A percentile compares a stretch with the other conserved stretches of the same genome.
phyloP scores from a whole-genome alignment of 1,284 basidiomycete species.

The Rhodotorula sp. region DNA sequence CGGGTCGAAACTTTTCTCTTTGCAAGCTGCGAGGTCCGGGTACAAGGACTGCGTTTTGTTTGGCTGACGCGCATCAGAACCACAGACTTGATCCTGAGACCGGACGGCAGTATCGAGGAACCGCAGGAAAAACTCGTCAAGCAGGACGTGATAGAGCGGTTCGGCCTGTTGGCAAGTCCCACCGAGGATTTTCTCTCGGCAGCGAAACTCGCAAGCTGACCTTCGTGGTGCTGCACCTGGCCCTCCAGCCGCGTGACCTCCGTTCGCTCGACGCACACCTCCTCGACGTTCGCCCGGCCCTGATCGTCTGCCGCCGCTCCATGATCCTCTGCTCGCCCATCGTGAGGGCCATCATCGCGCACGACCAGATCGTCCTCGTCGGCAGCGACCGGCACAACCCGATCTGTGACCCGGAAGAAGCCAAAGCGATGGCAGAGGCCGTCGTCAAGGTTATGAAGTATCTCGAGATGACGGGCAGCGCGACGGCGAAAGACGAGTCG shows the following conservation, averaged over 20 bases:
- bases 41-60: too few relatives aligned
- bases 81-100: constrained; percentile 60
- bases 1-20: too few relatives aligned
- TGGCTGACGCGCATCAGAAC: not conserved
- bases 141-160: constrained; percentile 20
- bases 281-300: constrained; percentile 35
- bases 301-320: constrained; percentile 19
- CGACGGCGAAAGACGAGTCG: constrained; percentile 3
- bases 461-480: constrained; percentile 19
- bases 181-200: too few relatives aligned
- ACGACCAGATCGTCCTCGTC: constrained; percentile 24
- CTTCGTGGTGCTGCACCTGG: too few relatives aligned
- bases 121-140: constrained; percentile 57
- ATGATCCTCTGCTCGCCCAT: constrained; percentile 34
- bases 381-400: constrained; percentile 31
- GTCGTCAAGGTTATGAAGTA: constrained; percentile 27
- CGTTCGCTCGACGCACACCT: constrained; percentile 36
- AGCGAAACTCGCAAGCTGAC: too few relatives aligned
- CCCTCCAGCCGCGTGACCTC: constrained; percentile 27
- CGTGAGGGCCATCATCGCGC: constrained; percentile 32
- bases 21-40: too few relatives aligned
- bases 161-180: constrained; percentile 19
- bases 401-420: constrained; percentile 22
- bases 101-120: constrained; percentile 61
- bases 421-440: constrained; percentile 13